These are phyloP conservation scores for Termitomyces sp. DNA, from an alignment of 768 basidiomycete genomes.

Conservation along the genomic window DNA sequence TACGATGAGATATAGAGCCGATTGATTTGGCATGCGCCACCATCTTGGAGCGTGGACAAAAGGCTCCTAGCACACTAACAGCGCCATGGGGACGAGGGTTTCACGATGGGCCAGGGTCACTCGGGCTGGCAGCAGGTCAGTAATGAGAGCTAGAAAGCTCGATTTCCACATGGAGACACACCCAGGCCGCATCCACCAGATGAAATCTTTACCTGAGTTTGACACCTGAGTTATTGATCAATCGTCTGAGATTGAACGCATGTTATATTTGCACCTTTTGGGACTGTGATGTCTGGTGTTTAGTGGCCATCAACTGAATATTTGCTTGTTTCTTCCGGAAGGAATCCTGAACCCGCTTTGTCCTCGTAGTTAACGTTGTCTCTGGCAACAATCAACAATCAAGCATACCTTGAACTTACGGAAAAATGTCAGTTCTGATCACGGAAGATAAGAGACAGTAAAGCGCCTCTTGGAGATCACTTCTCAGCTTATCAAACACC, in stretches of 20 bases:
- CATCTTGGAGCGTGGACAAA: background rate
- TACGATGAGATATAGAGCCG: background rate
- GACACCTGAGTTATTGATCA: background rate
- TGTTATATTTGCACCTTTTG: background rate
- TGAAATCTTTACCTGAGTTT: background rate
- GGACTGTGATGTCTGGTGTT: background rate
- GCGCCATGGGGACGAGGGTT: too few relatives aligned
- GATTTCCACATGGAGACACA: background rate
- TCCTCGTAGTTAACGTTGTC: background rate
- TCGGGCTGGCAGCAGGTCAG: background rate
- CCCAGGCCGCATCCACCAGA: background rate
- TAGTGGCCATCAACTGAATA: background rate
- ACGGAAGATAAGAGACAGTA: background rate
- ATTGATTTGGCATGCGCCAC: constrained; percentile 3
- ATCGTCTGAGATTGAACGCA: background rate
- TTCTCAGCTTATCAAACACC: background rate
- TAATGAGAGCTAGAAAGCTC: background rate
- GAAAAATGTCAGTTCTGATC: background rate
- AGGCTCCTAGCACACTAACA: background rate
- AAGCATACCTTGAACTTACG: background rate
- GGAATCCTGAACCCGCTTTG: background rate
- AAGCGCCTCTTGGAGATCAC: background rate
- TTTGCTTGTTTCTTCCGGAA: background rate
- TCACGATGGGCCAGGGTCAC: background rate
- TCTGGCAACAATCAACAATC: background rate